phyloP scores from a whole-genome alignment of 1,139 yeast species.

The Geotrichum europaeum region DNA sequence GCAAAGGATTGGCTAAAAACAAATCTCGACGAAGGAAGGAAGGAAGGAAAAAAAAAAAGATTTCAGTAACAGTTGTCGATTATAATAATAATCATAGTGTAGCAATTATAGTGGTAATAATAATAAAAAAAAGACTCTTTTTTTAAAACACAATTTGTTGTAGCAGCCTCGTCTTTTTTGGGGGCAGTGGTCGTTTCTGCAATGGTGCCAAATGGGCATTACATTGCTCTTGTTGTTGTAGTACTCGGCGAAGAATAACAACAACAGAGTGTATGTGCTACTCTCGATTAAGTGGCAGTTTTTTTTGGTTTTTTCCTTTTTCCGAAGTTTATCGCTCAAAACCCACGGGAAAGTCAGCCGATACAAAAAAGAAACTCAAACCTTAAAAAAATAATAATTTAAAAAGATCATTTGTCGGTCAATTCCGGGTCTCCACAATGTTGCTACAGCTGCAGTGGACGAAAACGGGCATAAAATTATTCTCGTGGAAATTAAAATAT shows the following conservation, averaged over 20 bases:
- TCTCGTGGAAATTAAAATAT: neutral
- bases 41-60: neutral
- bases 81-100: too few relatives aligned
- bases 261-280: neutral
- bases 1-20: slow-evolving; percentile 8
- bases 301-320: too few relatives aligned
- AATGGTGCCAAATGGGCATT: too few relatives aligned
- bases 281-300: neutral
- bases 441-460: too few relatives aligned
- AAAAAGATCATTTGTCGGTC: neutral
- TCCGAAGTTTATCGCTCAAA: too few relatives aligned
- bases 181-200: too few relatives aligned
- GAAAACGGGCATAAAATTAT: too few relatives aligned
- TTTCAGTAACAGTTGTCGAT: neutral
- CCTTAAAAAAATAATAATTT: neutral
- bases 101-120: too few relatives aligned
- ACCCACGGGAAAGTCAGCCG: neutral
- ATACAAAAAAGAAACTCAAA: neutral
- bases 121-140: neutral
- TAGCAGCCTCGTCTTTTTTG: too few relatives aligned
- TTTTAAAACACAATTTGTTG: neutral
- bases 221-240: neutral
- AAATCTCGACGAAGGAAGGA: neutral
- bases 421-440: neutral
- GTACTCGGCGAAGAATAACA: neutral